Evolutionary conservation across 169 alveolate species (phyloP), one percentile per base, ranked within the genome.

Genomic region (Plasmodium knowlesi): DNA sequence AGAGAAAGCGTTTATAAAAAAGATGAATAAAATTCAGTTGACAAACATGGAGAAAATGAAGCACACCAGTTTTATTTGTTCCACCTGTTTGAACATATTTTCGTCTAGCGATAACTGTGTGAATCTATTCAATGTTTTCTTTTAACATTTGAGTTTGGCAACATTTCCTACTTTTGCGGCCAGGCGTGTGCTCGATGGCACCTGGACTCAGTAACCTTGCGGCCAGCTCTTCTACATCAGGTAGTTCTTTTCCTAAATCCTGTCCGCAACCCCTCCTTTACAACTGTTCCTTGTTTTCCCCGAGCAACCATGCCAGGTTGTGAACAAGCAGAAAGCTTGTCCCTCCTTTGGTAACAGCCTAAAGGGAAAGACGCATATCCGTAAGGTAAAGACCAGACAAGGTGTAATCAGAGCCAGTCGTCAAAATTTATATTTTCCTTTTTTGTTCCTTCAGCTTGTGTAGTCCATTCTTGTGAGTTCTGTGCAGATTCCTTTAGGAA

Each of bases 31-130:
- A 70, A 41, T 89, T 79, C 94, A 89, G 43, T 61, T 70, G 37
- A 19, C 39, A 57, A 79, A 89, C 82, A 16, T 79, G 25, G 82
- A 67, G 72, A 89, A 41, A 57, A 89, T 89, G 94, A 89, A 79
- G 71, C 71, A n/a, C 57, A 79, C 88, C 14, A 43, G 82, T 80
- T 79, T 61, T 6, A 67, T 89, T 39, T 89, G 94, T 61, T 89
- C 94, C 16, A 80, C 94, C 19, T 89, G 94, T 32, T 67, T 78
- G 25, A 34, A 79, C 72, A 89, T 89, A 61, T 89, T 89, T 89
- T 89, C 94, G 28, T 89, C 90, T 46, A 89, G 76, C 72, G 43
- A 37, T 12, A 61, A 41, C 73, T 89, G 39, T 32, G 88, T 70
- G 34, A 80, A 89, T 41, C 72, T 89, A 5, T 89, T 50, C 14